Conservation (phyloP, 2,329 filamentous ascomycete genomes). For the Fusarium sp. region DNA sequence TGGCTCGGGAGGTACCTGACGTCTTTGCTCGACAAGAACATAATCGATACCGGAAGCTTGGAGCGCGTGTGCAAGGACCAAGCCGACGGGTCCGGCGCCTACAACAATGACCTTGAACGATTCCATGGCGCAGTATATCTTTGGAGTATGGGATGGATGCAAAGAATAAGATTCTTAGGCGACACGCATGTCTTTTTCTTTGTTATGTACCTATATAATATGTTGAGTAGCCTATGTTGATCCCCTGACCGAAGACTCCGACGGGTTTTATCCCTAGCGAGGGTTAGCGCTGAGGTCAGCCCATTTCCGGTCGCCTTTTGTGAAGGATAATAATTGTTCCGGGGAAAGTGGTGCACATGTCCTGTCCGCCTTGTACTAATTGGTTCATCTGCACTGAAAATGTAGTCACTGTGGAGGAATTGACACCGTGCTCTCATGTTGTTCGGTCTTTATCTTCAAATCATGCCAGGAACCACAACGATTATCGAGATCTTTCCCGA, state of each 20-base stretch:
- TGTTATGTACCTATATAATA: background rate
- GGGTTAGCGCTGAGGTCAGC: slow-evolving; percentile 5
- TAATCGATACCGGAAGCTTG: slow-evolving; percentile 18
- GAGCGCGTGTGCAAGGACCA: slow-evolving; percentile 20
- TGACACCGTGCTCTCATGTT: too few species aligned
- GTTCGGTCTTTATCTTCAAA: background rate
- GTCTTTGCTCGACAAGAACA: slow-evolving; percentile 22
- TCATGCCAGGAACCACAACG: background rate
- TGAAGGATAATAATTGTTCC: background rate
- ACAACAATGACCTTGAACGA: slow-evolving; percentile 26
- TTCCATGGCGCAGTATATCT: background rate
- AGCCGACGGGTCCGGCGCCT: slow-evolving; percentile 19
- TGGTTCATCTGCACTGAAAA: fast-evolving
- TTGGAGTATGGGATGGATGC: background rate
- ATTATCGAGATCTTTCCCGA: background rate
- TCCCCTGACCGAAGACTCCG: background rate
- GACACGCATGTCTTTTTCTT: background rate
- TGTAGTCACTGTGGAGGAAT: background rate
- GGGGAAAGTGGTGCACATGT: fast-evolving
- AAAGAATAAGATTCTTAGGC: background rate
- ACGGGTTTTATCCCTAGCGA: background rate
- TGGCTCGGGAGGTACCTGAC: slow-evolving; percentile 18
- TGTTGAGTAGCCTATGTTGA: background rate
- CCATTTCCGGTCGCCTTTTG: background rate
- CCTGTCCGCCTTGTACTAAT: background rate